Percentiles rank a stretch among this genome's conserved stretches.
These are phyloP conservation scores for Pichia sp. DNA, from an alignment of 1,139 yeast genomes.

Conservation along the genomic window DNA sequence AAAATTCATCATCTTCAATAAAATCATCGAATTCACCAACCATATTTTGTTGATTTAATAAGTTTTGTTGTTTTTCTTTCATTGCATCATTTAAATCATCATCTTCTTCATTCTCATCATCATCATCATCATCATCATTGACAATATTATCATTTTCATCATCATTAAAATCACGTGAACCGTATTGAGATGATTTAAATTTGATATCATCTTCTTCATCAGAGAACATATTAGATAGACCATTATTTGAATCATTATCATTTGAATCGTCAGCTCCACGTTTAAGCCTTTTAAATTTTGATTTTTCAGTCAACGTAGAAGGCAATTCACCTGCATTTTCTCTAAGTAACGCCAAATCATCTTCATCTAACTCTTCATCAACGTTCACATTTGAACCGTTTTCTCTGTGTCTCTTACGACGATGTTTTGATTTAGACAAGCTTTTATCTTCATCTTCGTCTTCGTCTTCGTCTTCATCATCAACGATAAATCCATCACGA, in stretches of 20 bases:
- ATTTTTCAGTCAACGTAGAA: constrained; percentile 34
- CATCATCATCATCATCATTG: constrained; percentile 25
- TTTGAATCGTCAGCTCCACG: constrained; percentile 44
- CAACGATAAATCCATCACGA: constrained; percentile 57
- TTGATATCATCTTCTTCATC: constrained; percentile 60
- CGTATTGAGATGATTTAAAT: background rate
- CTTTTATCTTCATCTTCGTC: constrained; percentile 41
- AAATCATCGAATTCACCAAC: constrained; percentile 91
- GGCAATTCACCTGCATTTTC: constrained; percentile 77
- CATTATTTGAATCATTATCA: constrained; percentile 32
- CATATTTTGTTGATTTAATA: constrained; percentile 18
- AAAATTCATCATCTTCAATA: constrained; percentile 93
- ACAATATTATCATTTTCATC: background rate
- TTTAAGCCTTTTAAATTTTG: constrained; percentile 74
- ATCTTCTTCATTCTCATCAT: constrained; percentile 35
- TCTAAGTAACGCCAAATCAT: constrained; percentile 83
- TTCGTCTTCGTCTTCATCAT: constrained; percentile 71
- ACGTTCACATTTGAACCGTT: constrained; percentile 32
- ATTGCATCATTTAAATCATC: constrained; percentile 29
- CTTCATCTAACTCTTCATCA: constrained; percentile 81
- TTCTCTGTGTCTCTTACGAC: constrained; percentile 37
- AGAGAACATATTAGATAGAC: constrained; percentile 74
- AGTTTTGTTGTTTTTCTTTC: constrained; percentile 22
- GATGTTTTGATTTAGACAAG: constrained; percentile 30
- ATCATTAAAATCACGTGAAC: background rate